Conservation (phyloP, 768 basidiomycete genomes). For the Xerocomellus chrysenteron region DNA sequence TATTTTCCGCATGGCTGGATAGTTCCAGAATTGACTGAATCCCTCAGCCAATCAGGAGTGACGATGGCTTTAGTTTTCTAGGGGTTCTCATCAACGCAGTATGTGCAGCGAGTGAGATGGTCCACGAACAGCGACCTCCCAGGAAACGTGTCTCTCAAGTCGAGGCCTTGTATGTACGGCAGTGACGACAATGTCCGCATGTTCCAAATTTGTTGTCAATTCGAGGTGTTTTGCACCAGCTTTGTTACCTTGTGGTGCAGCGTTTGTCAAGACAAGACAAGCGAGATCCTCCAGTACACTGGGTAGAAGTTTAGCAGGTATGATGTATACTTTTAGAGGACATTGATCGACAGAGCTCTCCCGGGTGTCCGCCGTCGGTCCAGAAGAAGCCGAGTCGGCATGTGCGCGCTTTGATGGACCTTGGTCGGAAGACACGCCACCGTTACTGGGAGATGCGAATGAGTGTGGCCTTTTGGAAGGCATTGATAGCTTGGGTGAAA, state of each 20-base stretch:
- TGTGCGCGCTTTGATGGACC: slow-evolving; percentile 14
- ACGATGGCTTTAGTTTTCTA: slow-evolving; percentile 69
- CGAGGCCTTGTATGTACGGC: slow-evolving; percentile 63
- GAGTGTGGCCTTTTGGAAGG: slow-evolving; percentile 11
- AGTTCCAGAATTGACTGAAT: slow-evolving; percentile 47
- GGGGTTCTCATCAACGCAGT: neutral
- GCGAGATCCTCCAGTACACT: slow-evolving; percentile 22
- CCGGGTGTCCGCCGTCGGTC: neutral
- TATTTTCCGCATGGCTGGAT: slow-evolving; percentile 54
- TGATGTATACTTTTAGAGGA: slow-evolving; percentile 28
- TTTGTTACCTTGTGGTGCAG: neutral
- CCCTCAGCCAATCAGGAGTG: slow-evolving; percentile 66
- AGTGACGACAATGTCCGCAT: slow-evolving; percentile 68
- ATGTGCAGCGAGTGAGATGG: neutral
- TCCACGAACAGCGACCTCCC: slow-evolving; percentile 60
- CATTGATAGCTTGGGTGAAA: slow-evolving; percentile 4
- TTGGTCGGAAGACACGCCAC: neutral
- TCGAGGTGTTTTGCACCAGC: slow-evolving; percentile 24
- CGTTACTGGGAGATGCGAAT: neutral
- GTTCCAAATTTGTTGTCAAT: slow-evolving; percentile 39
- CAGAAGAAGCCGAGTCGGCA: neutral
- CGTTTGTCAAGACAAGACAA: slow-evolving; percentile 23
- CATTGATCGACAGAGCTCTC: slow-evolving; percentile 5
- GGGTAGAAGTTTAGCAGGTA: slow-evolving; percentile 33
- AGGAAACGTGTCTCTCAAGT: slow-evolving; percentile 66